Evolutionary conservation across 768 basidiomycete species (phyloP), one percentile per base, ranked within the genome.

Genomic region (Lyophyllum atratum): DNA sequence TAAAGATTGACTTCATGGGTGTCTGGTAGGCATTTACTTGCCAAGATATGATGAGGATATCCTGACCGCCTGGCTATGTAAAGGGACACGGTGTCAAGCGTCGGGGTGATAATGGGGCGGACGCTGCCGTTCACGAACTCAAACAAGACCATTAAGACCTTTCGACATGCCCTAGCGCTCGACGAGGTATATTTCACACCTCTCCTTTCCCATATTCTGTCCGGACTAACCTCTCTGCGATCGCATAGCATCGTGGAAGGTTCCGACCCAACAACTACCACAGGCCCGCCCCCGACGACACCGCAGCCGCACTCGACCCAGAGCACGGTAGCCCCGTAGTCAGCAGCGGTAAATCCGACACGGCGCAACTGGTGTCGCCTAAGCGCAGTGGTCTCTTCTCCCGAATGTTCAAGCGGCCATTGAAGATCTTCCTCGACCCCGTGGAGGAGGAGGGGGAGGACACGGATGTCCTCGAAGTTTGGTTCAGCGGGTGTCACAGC

Each of bases 1-100:
- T 92, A 7, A 72, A 77, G 19, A 78, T 93, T n/a, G 87, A 92
- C 14, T 93, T 93, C 52, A 69, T 94, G 46, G 92, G 92, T 1
- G 85, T 90, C 46, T 93, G 90, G 90, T 89, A 61, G 24, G 81
- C 62, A 39, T 21, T 40, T 31, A 1, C 39, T n/a, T n/a, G n/a
- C n/a, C n/a, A n/a, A n/a, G 14, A 14, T 9, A 40, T 1, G 2
- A n/a, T 7, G 39, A n/a, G 17, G 39, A 19, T 49, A 25, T 34
- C 26, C 4, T 34, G 33, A 17, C 7, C 11, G 14, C n/a, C 22
- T 22, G 31, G 6, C 40, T 7, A 21, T 52, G 26, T 40, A 49
- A 21, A 84, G 90, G 91, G 91, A 93, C 56, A 93, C 91, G 0
- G 90, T 93, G 3, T 76, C 86, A 8, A 88, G 88, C 52, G 90